Conservation (phyloP, 176 grass and related monocot species). For the Phoenix roebelenii region DNA sequence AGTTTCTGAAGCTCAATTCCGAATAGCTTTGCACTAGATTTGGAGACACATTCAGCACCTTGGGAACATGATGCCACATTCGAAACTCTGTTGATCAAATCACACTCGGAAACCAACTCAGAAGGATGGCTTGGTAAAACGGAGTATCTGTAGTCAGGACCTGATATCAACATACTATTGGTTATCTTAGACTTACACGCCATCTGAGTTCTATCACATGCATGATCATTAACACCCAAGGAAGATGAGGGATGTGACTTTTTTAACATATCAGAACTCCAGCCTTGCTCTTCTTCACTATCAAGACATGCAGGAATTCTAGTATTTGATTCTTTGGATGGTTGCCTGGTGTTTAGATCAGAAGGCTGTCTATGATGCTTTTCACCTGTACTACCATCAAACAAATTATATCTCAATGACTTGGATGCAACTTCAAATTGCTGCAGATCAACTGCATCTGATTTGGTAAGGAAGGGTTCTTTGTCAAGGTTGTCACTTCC, state of each 20-base stretch:
- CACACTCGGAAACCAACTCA: constrained; percentile 16
- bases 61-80: constrained; percentile 9
- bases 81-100: constrained; percentile 1
- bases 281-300: constrained; percentile 13
- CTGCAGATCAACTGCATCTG: too few relatives aligned
- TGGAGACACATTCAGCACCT: constrained; percentile 5
- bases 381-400: too few relatives aligned
- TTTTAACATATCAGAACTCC: constrained; percentile 11
- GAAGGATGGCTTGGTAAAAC: constrained; percentile 28
- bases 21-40: constrained; percentile 32
- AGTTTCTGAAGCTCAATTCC: constrained; percentile 35
- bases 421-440: too few relatives aligned
- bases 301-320: neutral
- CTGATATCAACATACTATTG: constrained; percentile 16
- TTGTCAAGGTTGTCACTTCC: too few relatives aligned
- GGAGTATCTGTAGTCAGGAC: constrained; percentile 17
- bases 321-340: too few relatives aligned
- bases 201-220: constrained; percentile 4
- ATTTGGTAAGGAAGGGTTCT: too few relatives aligned
- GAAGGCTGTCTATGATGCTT: too few relatives aligned
- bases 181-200: constrained; percentile 16
- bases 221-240: constrained; percentile 7
- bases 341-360: too few relatives aligned
- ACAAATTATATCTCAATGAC: too few relatives aligned
- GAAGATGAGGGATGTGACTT: constrained; percentile 18